phyloP scores from a whole-genome alignment of 2,329 filamentous ascomycete genomes.

The Aspergillus novoparasiticus region DNA sequence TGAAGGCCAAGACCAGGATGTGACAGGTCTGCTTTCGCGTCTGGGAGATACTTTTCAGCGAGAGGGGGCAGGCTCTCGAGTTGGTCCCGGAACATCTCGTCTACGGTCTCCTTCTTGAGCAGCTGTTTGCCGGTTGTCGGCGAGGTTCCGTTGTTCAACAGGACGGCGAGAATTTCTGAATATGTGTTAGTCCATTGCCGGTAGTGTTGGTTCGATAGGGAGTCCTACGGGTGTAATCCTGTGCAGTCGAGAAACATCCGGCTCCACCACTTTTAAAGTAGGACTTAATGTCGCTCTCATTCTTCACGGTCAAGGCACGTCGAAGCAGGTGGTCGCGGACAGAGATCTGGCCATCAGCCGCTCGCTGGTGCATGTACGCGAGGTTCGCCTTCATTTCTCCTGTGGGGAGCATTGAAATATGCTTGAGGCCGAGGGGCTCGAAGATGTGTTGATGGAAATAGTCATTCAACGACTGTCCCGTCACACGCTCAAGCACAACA shows the following conservation, averaged over 20 bases:
- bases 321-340: slow-evolving; percentile 55
- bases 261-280: slow-evolving; percentile 64
- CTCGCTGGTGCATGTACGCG: slow-evolving; percentile 59
- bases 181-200: background rate
- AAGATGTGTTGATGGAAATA: slow-evolving; percentile 55
- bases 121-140: slow-evolving; percentile 59
- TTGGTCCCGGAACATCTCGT: slow-evolving; percentile 68
- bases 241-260: slow-evolving; percentile 61
- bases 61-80: slow-evolving; percentile 59
- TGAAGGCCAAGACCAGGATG: slow-evolving; percentile 56
- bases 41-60: slow-evolving; percentile 46
- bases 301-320: slow-evolving; percentile 48
- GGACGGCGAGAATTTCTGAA: slow-evolving; percentile 59
- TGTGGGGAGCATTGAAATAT: slow-evolving; percentile 60
- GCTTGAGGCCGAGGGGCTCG: slow-evolving; percentile 50
- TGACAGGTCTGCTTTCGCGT: slow-evolving; percentile 32
- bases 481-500: slow-evolving; percentile 50
- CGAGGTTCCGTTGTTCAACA: slow-evolving; percentile 67
- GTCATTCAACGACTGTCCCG: slow-evolving; percentile 48
- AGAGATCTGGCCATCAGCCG: slow-evolving; percentile 46
- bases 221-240: slow-evolving; percentile 60
- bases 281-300: slow-evolving; percentile 45
- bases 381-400: slow-evolving; percentile 57
- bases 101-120: slow-evolving; percentile 59
- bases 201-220: background rate